phyloP scores from a whole-genome alignment of 352 stramenopile species.

The Globisporangium cystogenes region DNA sequence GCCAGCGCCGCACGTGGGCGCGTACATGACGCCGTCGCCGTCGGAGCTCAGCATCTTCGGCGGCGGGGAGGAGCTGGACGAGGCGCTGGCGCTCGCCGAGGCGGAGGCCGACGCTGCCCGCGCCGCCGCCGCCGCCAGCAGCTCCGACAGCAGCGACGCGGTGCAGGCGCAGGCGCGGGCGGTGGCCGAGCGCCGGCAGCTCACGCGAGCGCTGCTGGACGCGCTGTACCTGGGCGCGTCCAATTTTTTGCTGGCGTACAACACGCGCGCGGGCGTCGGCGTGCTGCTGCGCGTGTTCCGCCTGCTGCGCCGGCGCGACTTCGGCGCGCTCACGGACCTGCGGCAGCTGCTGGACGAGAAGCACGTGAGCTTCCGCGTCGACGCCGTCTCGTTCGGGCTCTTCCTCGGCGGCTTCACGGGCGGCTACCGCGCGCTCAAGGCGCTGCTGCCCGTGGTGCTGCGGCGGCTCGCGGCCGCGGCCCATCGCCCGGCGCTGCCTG shows the following conservation, averaged over 20 bases:
- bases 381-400: slow-evolving; percentile 80
- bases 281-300: slow-evolving; percentile 65
- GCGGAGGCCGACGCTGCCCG: background rate
- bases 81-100: slow-evolving; percentile 12
- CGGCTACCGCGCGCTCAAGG: slow-evolving; percentile 58
- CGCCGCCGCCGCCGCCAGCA: background rate
- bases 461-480: slow-evolving; percentile 13
- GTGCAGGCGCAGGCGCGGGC: slow-evolving; percentile 1
- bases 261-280: slow-evolving; percentile 77
- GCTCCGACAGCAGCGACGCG: background rate
- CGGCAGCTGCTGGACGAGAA: slow-evolving; percentile 68
- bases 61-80: slow-evolving; percentile 13
- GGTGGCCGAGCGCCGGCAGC: slow-evolving; percentile 21
- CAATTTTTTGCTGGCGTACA: slow-evolving; percentile 87
- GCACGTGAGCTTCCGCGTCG: slow-evolving; percentile 72
- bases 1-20: too few relatives aligned
- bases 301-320: slow-evolving; percentile 52
- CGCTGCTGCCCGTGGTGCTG: slow-evolving; percentile 44
- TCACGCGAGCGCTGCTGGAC: slow-evolving; percentile 56
- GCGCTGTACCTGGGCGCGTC: slow-evolving; percentile 64
- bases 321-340: slow-evolving; percentile 43
- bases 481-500: slow-evolving; percentile 9
- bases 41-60: slow-evolving; percentile 35
- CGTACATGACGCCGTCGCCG: slow-evolving; percentile 21
- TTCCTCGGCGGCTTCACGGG: slow-evolving; percentile 85